phyloP scores from a whole-genome alignment of 305 asterid genomes.

The Fraxinus sp. region DNA sequence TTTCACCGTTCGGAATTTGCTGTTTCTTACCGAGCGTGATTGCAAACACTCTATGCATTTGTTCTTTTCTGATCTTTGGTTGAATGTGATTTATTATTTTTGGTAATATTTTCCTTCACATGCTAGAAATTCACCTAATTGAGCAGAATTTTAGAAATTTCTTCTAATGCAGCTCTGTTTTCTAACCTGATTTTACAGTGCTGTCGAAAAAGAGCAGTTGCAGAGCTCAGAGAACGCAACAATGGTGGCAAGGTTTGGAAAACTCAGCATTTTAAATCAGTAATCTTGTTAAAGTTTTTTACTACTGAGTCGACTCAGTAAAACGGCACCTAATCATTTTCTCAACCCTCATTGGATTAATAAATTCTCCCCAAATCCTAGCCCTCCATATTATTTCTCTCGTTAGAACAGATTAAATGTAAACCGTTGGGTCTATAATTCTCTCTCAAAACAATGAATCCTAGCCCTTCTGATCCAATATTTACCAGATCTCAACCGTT shows the following conservation, averaged over 20 bases:
- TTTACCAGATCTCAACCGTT: constrained; percentile 23
- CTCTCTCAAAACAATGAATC: constrained; percentile 6
- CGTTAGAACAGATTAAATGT: constrained; percentile 13
- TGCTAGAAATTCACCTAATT: neutral
- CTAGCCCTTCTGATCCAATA: constrained; percentile 21
- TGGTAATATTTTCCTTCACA: neutral
- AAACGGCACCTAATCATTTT: constrained; percentile 1
- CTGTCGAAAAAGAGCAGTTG: constrained; percentile 34
- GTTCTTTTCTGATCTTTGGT: neutral
- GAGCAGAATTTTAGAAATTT: neutral
- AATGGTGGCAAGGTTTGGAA: constrained; percentile 40
- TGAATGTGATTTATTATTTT: neutral
- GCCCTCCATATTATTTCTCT: constrained; percentile 26
- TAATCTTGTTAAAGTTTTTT: neutral
- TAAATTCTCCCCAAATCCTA: constrained; percentile 14
- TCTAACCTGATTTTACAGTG: constrained; percentile 19
- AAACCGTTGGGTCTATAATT: constrained; percentile 27
- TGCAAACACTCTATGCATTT: neutral
- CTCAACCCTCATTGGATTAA: neutral
- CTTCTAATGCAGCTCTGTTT: neutral
- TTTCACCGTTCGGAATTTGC: neutral
- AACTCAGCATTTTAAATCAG: neutral
- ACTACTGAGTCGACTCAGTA: constrained; percentile 19
- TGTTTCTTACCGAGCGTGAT: neutral
- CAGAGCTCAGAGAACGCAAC: constrained; percentile 39